These are phyloP conservation scores for Chrysoporthe austroafricana DNA, from an alignment of 2,329 filamentous ascomycete species.

Conservation along the genomic window DNA sequence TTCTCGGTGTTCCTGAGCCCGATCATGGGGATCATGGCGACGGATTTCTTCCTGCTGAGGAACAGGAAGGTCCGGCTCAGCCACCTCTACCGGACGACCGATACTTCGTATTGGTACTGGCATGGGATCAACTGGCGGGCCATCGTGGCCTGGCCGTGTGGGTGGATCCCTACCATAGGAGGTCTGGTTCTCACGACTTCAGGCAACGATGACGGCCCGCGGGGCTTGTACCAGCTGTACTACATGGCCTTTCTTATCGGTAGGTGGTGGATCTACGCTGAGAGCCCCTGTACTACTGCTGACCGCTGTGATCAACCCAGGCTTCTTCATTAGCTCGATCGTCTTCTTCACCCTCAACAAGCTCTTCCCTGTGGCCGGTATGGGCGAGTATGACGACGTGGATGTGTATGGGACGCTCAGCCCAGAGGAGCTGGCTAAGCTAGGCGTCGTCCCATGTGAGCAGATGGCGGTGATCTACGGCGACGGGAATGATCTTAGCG, in stretches of 20 bases:
- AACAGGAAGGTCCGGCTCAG: constrained; percentile 40
- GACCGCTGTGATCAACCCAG: constrained; percentile 29
- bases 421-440: constrained; percentile 43
- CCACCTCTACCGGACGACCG: constrained; percentile 40
- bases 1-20: constrained; percentile 47
- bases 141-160: constrained; percentile 47
- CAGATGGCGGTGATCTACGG: constrained; percentile 10
- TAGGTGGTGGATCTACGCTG: constrained; percentile 21
- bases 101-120: constrained; percentile 48
- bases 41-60: constrained; percentile 43
- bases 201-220: constrained; percentile 37
- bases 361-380: constrained; percentile 43
- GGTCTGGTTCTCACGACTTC: constrained; percentile 43
- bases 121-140: constrained; percentile 49
- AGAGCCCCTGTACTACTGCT: constrained; percentile 1
- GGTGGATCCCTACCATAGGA: constrained; percentile 48
- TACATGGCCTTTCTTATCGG: constrained; percentile 52
- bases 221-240: constrained; percentile 47
- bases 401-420: constrained; percentile 52
- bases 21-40: constrained; percentile 44
- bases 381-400: constrained; percentile 47
- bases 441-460: constrained; percentile 18
- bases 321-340: constrained; percentile 43
- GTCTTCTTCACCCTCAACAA: constrained; percentile 40
- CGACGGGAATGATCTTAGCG: constrained; percentile 9